Evolutionary conservation across 257 asterid genomes (phyloP).

Genomic region (Solanum sparsipilum): DNA sequence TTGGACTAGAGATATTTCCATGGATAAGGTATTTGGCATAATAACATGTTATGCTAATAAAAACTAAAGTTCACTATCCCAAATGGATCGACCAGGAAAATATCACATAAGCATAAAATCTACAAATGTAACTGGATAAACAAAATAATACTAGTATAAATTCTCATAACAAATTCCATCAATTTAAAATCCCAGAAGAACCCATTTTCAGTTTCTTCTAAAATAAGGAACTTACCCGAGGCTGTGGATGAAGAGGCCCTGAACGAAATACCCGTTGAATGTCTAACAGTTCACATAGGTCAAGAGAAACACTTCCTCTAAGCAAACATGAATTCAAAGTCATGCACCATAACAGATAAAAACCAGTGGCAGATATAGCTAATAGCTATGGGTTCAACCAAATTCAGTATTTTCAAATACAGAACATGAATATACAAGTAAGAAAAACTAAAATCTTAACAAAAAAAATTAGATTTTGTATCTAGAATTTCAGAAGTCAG

Average conservation of each 20-base stretch:
- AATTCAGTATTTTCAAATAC: not conserved
- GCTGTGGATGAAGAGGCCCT: conserved; percentile 84
- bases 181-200: not conserved
- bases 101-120: not conserved
- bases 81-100: not conserved
- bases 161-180: not conserved
- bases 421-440: not conserved
- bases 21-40: not conserved
- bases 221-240: conserved; percentile 52
- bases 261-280: conserved; percentile 78
- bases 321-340: conserved; percentile 1
- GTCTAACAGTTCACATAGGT: conserved; percentile 42
- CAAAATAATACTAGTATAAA: not conserved
- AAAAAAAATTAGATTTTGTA: not conserved
- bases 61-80: not conserved
- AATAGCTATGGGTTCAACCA: not conserved
- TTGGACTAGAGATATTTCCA: not conserved
- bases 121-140: not conserved
- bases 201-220: not conserved
- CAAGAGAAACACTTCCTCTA: conserved; percentile 21
- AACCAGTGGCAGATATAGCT: not conserved
- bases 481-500: not conserved
- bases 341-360: not conserved
- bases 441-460: not conserved
- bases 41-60: not conserved